Evolutionary conservation across 345 rosid species (phyloP).

Genomic region (Eucalyptus decipiens): DNA sequence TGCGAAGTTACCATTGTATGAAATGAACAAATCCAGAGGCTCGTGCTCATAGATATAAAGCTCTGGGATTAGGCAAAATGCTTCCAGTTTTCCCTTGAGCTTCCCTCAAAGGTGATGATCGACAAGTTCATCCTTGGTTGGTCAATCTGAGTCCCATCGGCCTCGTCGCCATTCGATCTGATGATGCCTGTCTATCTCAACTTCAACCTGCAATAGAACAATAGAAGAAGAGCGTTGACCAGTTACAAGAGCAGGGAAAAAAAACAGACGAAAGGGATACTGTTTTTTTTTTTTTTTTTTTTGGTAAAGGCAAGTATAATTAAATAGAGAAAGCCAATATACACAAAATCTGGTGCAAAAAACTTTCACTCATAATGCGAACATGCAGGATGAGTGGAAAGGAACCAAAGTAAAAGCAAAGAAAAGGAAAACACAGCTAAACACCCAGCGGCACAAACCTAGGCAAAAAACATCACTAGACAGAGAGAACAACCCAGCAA

Average conservation of each 20-base stretch:
- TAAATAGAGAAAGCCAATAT: no score
- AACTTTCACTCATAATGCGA: no score
- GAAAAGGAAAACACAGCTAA: no score
- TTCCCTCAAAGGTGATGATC: not conserved
- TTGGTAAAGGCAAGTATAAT: no score
- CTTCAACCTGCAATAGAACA: not conserved
- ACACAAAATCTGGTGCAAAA: no score
- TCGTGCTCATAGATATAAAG: not conserved
- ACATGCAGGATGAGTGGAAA: no score
- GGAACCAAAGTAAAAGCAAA: no score
- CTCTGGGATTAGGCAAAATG: not conserved
- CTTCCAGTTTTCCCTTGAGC: not conserved
- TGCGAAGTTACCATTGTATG: not conserved
- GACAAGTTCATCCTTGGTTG: not conserved
- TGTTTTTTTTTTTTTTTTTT: not conserved
- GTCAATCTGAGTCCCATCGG: not conserved
- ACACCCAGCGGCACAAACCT: no score
- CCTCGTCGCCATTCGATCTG: not conserved
- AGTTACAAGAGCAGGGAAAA: not conserved
- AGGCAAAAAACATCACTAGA: no score
- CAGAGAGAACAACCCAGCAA: no score
- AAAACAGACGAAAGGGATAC: not conserved
- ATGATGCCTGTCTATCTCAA: not conserved
- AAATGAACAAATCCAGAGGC: not conserved
- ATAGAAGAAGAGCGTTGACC: not conserved